Percentiles rank a stretch among this genome's conserved stretches.
Evolutionary conservation across 257 asterid genomes (phyloP).

Genomic region (Petrea volubilis): DNA sequence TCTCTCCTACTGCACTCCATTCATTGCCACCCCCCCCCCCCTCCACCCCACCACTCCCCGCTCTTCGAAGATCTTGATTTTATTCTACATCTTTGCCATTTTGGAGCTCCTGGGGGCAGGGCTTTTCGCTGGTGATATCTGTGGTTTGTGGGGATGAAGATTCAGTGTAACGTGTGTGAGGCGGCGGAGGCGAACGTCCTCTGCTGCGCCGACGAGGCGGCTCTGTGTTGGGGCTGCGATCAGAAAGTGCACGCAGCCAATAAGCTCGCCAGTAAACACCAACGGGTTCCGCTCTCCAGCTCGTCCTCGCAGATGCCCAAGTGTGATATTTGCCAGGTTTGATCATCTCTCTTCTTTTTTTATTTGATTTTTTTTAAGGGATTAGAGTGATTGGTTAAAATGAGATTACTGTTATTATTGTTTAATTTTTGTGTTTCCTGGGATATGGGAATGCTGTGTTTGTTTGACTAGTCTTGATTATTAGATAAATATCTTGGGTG

Average conservation of each 20-base stretch:
- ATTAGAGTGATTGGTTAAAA: not conserved
- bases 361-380: not conserved
- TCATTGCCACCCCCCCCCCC: not conserved
- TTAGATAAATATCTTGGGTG: not conserved
- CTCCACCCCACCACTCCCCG: not conserved
- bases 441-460: not conserved
- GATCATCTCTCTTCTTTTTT: not conserved
- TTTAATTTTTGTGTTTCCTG: not conserved
- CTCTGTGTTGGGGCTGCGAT: slow-evolving; percentile 71
- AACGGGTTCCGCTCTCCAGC: slow-evolving; percentile 60
- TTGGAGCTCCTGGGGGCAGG: not conserved
- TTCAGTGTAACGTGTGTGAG: slow-evolving; percentile 88
- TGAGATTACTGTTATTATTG: not conserved
- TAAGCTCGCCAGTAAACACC: slow-evolving; percentile 80
- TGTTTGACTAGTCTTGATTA: not conserved
- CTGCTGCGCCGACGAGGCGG: slow-evolving; percentile 96
- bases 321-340: slow-evolving; percentile 91
- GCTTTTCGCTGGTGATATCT: not conserved
- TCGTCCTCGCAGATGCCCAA: slow-evolving; percentile 70
- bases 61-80: not conserved
- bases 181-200: slow-evolving; percentile 72
- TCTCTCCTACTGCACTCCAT: not conserved
- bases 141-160: slow-evolving; percentile 51
- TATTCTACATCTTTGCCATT: not conserved
- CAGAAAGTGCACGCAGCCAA: slow-evolving; percentile 77